These are phyloP conservation scores for Cylindrotheca closterium DNA, from an alignment of 108 stramenopile species.

Conservation along the genomic window DNA sequence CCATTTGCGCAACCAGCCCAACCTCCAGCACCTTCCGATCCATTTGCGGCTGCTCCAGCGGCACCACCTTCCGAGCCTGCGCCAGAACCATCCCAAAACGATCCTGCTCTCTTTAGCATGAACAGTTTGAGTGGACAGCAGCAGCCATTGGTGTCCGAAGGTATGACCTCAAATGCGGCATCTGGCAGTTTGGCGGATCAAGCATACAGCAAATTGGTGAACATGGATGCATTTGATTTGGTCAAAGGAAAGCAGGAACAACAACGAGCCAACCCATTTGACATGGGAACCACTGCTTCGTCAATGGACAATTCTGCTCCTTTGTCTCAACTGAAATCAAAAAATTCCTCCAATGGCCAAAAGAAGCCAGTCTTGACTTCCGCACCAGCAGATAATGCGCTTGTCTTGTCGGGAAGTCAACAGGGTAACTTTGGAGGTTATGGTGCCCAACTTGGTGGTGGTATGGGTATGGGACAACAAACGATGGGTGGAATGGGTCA, in stretches of 20 bases:
- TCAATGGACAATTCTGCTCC: conserved; percentile 39
- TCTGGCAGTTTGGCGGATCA: conserved; percentile 56
- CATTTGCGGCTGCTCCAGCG: neutral
- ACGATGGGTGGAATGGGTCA: conserved; percentile 21
- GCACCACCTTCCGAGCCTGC: conserved; percentile 7
- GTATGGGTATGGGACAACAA: conserved; percentile 21
- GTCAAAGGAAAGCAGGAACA: conserved; percentile 34
- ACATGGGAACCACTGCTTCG: conserved; percentile 16
- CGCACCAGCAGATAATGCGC: conserved; percentile 24
- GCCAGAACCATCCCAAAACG: conserved; percentile 12
- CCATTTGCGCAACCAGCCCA: neutral
- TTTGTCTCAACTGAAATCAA: conserved; percentile 74
- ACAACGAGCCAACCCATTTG: conserved; percentile 55
- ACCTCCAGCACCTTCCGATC: no score
- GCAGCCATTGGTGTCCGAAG: conserved; percentile 30
- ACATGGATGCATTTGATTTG: conserved; percentile 60
- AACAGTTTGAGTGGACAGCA: conserved; percentile 43
- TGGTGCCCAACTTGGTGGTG: conserved; percentile 27
- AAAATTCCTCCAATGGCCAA: conserved; percentile 29
- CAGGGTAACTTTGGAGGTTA: conserved; percentile 66
- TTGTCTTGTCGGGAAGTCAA: conserved; percentile 65
- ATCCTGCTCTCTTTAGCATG: conserved; percentile 42
- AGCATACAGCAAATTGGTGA: conserved; percentile 60
- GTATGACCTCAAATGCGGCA: conserved; percentile 3
- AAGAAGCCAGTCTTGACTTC: neutral